Percentiles rank a stretch among this genome's conserved stretches.
Evolutionary conservation across 495 filamentous ascomycete genomes (phyloP).

Genomic region (Neurospora cerealis): DNA sequence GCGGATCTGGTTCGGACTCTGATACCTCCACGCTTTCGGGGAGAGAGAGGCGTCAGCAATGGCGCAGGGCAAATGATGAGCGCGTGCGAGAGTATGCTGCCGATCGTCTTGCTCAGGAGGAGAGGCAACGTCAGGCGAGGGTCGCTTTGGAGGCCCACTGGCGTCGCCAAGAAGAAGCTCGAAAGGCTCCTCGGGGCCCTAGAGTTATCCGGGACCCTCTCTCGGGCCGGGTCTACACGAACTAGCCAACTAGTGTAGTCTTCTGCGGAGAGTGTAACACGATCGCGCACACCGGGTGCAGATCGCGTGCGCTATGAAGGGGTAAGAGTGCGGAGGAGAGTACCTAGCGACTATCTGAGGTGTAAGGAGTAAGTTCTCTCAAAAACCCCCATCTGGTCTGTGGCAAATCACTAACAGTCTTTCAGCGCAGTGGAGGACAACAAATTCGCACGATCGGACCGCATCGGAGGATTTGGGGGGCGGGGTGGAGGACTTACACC

Average conservation of each 20-base stretch:
- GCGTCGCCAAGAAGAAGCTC: background rate
- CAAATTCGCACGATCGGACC: background rate
- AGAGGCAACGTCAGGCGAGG: background rate
- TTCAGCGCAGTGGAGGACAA: background rate
- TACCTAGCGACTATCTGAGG: background rate
- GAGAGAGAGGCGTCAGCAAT: background rate
- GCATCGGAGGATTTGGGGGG: background rate
- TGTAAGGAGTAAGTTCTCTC: background rate
- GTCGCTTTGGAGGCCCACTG: background rate
- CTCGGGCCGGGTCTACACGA: background rate
- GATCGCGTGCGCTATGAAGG: background rate
- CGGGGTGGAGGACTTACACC: background rate
- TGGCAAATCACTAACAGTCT: background rate
- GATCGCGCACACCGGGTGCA: background rate
- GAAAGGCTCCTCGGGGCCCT: background rate
- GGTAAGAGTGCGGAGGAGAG: background rate
- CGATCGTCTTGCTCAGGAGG: background rate
- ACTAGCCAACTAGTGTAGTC: background rate
- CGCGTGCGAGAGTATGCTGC: background rate
- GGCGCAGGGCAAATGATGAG: background rate
- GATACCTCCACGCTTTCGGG: background rate
- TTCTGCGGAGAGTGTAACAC: background rate
- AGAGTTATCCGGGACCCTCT: background rate
- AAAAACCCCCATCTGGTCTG: background rate
- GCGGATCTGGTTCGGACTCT: background rate